Conservation (phyloP, 106 monocot species). For the Dioscorea alata region DNA sequence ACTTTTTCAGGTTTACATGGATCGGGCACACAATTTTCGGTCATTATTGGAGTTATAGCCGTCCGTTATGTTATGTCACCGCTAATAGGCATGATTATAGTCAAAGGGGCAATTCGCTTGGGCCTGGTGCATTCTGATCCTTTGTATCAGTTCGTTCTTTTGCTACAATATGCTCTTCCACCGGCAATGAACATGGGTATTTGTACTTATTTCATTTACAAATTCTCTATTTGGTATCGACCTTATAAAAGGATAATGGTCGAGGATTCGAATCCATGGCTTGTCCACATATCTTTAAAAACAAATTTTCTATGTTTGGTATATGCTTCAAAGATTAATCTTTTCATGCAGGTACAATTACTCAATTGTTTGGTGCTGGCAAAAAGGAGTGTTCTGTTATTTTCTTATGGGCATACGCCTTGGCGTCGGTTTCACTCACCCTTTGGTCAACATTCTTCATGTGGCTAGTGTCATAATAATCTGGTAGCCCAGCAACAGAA, state of each 20-base stretch:
- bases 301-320: too few species aligned
- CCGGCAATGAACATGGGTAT: conserved; percentile 26
- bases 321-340: too few species aligned
- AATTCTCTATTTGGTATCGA: too few species aligned
- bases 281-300: too few species aligned
- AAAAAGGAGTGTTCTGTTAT: conserved; percentile 73
- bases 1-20: conserved; percentile 45
- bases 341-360: conserved; percentile 42
- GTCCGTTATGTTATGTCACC: conserved; percentile 56
- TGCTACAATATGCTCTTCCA: conserved; percentile 21
- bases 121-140: conserved; percentile 19
- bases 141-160: conserved; percentile 21
- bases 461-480: conserved; percentile 45
- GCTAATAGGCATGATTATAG: conserved; percentile 35
- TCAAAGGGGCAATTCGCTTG: conserved; percentile 22
- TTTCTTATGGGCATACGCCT: conserved; percentile 57
- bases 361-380: conserved; percentile 65
- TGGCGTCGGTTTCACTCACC: conserved; percentile 63
- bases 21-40: conserved; percentile 21
- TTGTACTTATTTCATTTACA: too few species aligned
- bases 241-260: too few species aligned
- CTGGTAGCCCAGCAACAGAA: too few species aligned
- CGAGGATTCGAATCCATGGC: too few species aligned
- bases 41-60: conserved; percentile 38
- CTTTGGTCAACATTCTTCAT: conserved; percentile 68